These are phyloP conservation scores for Conringia planisiliqua DNA, from an alignment of 345 rosid species.

Conservation along the genomic window DNA sequence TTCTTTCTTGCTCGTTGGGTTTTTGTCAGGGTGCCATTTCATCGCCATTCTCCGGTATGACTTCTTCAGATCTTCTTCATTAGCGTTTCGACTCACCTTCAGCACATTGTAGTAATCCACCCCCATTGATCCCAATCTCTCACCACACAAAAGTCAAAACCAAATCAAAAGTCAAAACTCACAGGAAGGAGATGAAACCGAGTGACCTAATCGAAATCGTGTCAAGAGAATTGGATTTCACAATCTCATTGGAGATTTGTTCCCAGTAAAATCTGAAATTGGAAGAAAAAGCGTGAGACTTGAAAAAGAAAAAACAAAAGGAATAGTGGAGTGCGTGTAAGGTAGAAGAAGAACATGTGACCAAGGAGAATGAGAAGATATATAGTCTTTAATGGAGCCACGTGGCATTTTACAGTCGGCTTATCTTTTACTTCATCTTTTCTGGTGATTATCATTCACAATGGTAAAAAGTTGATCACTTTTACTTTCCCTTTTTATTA, in stretches of 20 bases:
- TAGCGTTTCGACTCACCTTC: conserved; percentile 55
- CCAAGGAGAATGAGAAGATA: not conserved
- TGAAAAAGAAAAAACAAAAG: not conserved
- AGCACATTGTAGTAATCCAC: conserved; percentile 87
- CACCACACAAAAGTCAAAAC: conserved; percentile 19
- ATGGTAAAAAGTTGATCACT: not conserved
- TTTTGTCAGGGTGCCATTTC: conserved; percentile 96
- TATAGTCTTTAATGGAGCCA: conserved; percentile 13
- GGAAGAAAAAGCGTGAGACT: not conserved
- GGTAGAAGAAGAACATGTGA: conserved; percentile 19
- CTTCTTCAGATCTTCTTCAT: conserved; percentile 73
- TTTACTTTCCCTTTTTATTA: not conserved
- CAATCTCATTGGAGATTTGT: not conserved
- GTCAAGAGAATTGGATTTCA: not conserved
- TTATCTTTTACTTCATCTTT: conserved; percentile 22
- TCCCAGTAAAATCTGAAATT: not conserved
- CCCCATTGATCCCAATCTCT: conserved; percentile 48
- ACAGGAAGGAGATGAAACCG: not conserved
- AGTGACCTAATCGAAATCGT: not conserved
- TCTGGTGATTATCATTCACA: not conserved
- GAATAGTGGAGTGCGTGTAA: conserved; percentile 32
- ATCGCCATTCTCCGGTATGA: conserved; percentile 77
- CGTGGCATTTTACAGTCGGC: conserved; percentile 12
- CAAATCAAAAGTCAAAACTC: no score
- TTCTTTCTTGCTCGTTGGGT: conserved; percentile 57